Evolutionary conservation across 306 rosid species (phyloP), one percentile per base, ranked within the genome.

Genomic region (Psophocarpus tetragonolobus): DNA sequence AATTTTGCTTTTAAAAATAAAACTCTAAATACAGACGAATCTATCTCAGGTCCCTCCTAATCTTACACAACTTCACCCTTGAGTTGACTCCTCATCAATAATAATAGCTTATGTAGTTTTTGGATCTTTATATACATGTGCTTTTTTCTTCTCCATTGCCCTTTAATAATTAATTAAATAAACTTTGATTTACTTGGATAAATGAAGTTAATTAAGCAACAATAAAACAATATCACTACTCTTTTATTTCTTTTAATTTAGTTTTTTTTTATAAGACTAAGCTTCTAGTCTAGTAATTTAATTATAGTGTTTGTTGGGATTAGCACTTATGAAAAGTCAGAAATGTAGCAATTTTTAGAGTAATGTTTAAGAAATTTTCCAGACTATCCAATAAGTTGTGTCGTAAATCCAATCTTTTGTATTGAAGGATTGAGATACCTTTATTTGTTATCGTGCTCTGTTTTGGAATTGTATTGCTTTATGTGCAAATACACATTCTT

Each of bases 1-100:
- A 15, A 70, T 64, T 71, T 50, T 56, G 63, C 83, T 74, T 77
- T 66, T 21, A 32, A 80, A 58, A 80, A n/a, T n/a, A 74, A 68
- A 73, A 23, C 10, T 39, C 77, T 77, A 64, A 71, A 74, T 80
- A 84, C 80, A 71, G 65, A 63, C 60, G 81, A 86, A 86, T 86
- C 78, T 79, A 24, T 17, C 33, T 35, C 48, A 18, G 86, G 78
- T 4, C 88, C 82, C 78, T 48, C 71, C 20, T 21, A 23, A 24
- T 50, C 77, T 57, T 35, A 26, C 29, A 70, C 47, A 53, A 6
- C 76, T 42, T 45, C 80, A 50, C 83, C 68, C 74, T 15, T 44
- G 66, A 71, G 66, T 79, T 71, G 84, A 80, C 80, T 86, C 73
- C 63, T 86, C 89, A 35, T 54, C 74, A 76, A 85, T 64, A 69